phyloP scores from a whole-genome alignment of 2,329 filamentous ascomycete species.

The Periconia digitata region DNA sequence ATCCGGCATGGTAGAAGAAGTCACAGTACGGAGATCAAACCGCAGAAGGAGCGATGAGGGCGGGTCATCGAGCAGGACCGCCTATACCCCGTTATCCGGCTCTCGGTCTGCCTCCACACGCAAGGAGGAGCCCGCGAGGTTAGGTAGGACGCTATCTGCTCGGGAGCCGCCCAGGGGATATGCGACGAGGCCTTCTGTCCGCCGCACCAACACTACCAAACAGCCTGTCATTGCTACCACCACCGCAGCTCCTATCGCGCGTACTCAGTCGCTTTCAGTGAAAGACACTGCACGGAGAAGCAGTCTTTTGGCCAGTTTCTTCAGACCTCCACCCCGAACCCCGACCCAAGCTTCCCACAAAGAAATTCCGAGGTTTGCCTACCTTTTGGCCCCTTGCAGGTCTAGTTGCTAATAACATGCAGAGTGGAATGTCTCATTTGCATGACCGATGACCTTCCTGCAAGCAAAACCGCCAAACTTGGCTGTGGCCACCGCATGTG shows the following conservation, averaged over 20 bases:
- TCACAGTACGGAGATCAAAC: constrained; percentile 28
- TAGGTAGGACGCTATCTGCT: constrained; percentile 35
- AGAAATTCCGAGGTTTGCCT: constrained; percentile 25
- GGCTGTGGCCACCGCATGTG: constrained; percentile 83
- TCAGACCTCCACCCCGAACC: constrained; percentile 28
- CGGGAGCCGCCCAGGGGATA: constrained; percentile 32
- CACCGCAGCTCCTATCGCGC: constrained; percentile 16
- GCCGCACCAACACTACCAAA: constrained; percentile 35
- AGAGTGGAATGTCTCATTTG: constrained; percentile 76
- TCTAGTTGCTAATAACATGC: constrained; percentile 15
- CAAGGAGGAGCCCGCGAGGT: constrained; percentile 29
- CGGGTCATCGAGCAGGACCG: constrained; percentile 37
- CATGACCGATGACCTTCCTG: constrained; percentile 65
- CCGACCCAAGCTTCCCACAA: constrained; percentile 25
- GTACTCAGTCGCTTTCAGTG: constrained; percentile 24
- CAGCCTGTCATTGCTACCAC: constrained; percentile 22
- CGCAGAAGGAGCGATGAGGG: constrained; percentile 35
- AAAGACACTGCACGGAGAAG: constrained; percentile 31
- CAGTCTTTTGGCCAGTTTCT: constrained; percentile 35
- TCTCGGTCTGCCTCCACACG: constrained; percentile 34
- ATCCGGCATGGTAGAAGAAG: constrained; percentile 32
- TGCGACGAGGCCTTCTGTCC: constrained; percentile 30
- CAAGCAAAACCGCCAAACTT: constrained; percentile 67
- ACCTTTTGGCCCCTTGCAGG: background rate
- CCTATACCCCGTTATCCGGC: constrained; percentile 34